phyloP scores from a whole-genome alignment of 2,329 filamentous ascomycete species.

The Raffaelea albimanens region DNA sequence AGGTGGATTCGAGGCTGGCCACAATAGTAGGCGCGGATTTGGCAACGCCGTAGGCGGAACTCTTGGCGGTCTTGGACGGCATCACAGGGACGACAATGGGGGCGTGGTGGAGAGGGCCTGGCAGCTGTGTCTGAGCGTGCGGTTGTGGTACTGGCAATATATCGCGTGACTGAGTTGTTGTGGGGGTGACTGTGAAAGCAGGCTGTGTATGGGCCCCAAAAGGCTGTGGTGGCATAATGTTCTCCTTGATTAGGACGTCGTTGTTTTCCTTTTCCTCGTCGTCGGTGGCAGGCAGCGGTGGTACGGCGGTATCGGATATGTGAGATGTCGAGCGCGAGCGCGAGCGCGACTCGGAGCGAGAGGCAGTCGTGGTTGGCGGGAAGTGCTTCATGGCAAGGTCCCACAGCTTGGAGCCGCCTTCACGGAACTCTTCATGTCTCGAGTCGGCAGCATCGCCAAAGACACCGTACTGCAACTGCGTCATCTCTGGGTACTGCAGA shows the following conservation, averaged over 20 bases:
- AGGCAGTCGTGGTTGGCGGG: conserved; percentile 25
- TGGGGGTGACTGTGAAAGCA: background rate
- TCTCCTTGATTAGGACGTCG: conserved; percentile 8
- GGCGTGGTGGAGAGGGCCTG: background rate
- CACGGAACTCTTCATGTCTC: conserved; percentile 43
- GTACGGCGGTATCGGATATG: conserved; percentile 2
- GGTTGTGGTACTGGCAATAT: background rate
- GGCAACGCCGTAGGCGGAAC: background rate
- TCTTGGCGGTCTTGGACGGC: background rate
- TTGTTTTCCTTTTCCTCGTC: conserved; percentile 10
- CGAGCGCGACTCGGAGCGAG: background rate
- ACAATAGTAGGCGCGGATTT: background rate
- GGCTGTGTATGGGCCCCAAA: background rate
- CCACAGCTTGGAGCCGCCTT: conserved; percentile 43
- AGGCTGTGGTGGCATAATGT: conserved; percentile 1
- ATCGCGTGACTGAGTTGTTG: background rate
- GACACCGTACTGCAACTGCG: conserved; percentile 45
- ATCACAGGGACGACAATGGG: background rate
- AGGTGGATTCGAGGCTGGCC: conserved; percentile 56
- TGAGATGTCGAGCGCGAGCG: conserved; percentile 6
- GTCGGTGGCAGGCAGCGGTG: conserved; percentile 9
- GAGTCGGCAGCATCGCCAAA: conserved; percentile 42
- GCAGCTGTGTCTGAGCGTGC: background rate
- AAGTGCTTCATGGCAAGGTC: conserved; percentile 49
- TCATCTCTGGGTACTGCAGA: conserved; percentile 55